Evolutionary conservation across 306 rosid genomes (phyloP).

Genomic region (Fagus sylvatica): DNA sequence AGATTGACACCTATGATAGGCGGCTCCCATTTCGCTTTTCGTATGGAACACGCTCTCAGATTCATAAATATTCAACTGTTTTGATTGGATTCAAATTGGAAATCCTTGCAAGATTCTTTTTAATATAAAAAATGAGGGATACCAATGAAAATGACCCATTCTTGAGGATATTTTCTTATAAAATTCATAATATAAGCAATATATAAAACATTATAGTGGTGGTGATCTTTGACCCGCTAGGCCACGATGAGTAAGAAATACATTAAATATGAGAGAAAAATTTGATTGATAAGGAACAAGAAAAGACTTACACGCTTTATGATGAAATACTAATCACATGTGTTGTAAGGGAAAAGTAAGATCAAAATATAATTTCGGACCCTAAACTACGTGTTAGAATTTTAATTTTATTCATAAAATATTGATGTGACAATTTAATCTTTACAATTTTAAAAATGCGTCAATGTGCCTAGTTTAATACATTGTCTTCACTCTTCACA

Average conservation of each 20-base stretch:
- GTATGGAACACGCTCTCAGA: constrained; percentile 33
- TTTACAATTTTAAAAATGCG: too few species aligned
- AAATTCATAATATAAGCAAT: not conserved
- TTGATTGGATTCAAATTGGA: constrained; percentile 21
- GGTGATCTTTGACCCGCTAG: not conserved
- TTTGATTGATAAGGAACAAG: not conserved
- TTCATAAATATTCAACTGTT: constrained; percentile 36
- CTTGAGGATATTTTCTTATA: constrained; percentile 6
- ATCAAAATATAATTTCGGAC: too few species aligned
- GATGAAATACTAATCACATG: not conserved
- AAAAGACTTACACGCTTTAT: not conserved
- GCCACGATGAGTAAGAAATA: not conserved
- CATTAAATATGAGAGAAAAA: not conserved
- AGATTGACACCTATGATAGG: not conserved
- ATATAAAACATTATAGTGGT: not conserved
- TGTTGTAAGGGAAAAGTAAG: too few species aligned
- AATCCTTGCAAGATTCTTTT: constrained; percentile 3
- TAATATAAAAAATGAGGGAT: not conserved
- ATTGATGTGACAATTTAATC: too few species aligned
- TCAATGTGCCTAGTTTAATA: too few species aligned
- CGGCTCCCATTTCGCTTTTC: constrained; percentile 13
- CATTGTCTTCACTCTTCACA: too few species aligned
- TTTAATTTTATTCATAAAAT: too few species aligned
- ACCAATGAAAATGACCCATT: constrained; percentile 12
- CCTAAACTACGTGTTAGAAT: too few species aligned